These are phyloP conservation scores for Rhodotorula sp. DNA, from an alignment of 1,284 basidiomycete species.

Conservation along the genomic window DNA sequence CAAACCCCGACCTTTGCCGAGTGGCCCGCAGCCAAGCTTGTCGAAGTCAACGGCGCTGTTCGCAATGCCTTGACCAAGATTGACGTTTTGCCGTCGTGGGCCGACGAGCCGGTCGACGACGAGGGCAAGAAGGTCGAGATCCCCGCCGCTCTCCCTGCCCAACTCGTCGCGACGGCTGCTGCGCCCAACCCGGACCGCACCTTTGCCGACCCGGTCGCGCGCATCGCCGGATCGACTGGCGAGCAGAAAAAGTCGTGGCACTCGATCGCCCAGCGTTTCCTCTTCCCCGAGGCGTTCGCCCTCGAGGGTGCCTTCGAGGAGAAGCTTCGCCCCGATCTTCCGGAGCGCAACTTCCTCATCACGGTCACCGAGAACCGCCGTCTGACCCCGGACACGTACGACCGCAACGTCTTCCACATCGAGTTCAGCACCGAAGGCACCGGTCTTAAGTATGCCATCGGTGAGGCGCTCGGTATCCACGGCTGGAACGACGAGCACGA, in stretches of 20 bases:
- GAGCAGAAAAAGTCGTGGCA: conserved; percentile 61
- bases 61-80: conserved; percentile 39
- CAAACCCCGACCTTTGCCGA: conserved; percentile 31
- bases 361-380: conserved; percentile 92
- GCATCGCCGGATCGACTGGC: conserved; percentile 24
- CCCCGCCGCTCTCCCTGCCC: conserved; percentile 35
- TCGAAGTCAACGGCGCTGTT: conserved; percentile 39
- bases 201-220: conserved; percentile 39
- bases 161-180: conserved; percentile 38
- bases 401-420: conserved; percentile 98
- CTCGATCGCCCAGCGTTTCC: conserved; percentile 79
- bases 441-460: conserved; percentile 90
- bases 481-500: conserved; percentile 95
- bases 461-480: conserved; percentile 94
- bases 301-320: conserved; percentile 49
- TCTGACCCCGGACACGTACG: conserved; percentile 89
- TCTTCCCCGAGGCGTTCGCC: conserved; percentile 73
- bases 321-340: conserved; percentile 66
- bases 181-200: conserved; percentile 40
- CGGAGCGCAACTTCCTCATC: conserved; percentile 89
- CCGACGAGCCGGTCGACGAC: conserved; percentile 32
- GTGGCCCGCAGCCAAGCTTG: conserved; percentile 38
- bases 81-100: conserved; percentile 35
- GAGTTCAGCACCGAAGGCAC: conserved; percentile 92
- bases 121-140: conserved; percentile 39